Percentiles rank a stretch among this genome's conserved stretches.
Evolutionary conservation across 768 basidiomycete genomes (phyloP).

Genomic region (Holtermanniella nyarrowii): DNA sequence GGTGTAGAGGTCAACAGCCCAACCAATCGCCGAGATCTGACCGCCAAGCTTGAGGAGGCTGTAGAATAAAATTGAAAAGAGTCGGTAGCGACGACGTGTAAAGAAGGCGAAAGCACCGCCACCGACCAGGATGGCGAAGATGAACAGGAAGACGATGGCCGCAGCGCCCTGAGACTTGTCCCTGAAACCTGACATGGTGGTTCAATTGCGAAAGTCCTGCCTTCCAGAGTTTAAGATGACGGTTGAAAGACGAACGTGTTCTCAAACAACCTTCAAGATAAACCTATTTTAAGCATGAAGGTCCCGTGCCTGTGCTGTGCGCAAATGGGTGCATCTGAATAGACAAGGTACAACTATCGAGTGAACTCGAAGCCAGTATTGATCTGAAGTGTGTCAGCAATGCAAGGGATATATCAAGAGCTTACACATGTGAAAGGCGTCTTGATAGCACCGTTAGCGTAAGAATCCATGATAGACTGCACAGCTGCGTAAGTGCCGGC

Average conservation of each 20-base stretch:
- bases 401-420: no score
- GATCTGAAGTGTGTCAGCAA: background rate
- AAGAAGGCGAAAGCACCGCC: background rate
- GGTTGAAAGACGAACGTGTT: no score
- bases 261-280: no score
- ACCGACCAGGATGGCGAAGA: background rate
- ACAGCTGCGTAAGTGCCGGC: slow-evolving; percentile 19
- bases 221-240: no score
- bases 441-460: slow-evolving; percentile 14
- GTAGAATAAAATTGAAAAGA: background rate
- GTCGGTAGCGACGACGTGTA: background rate
- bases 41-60: background rate
- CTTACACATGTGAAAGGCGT: slow-evolving; percentile 17
- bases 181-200: background rate
- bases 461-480: slow-evolving; percentile 16
- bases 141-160: slow-evolving; percentile 3
- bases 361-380: slow-evolving; percentile 12
- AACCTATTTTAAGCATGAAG: no score
- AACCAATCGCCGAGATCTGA: slow-evolving; percentile 3
- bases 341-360: background rate
- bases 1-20: background rate
- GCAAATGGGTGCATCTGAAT: no score
- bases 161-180: slow-evolving; percentile 1
- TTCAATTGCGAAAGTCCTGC: no score
- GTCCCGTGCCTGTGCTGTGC: no score